phyloP scores from a whole-genome alignment of 116 monocot species.

The Trichopus zeylanicus region DNA sequence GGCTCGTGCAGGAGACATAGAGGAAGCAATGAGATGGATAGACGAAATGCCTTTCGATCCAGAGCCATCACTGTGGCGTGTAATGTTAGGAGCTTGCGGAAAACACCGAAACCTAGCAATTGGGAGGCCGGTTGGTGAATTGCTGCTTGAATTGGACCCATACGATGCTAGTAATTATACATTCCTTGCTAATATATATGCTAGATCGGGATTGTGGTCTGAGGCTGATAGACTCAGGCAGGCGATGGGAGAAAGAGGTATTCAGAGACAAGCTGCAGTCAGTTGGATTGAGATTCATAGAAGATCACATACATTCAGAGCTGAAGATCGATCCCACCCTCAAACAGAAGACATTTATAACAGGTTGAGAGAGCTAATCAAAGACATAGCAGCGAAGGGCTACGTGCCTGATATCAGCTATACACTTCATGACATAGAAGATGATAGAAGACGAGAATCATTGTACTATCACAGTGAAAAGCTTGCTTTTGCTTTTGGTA shows the following conservation, averaged over 20 bases:
- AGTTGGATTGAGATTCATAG: constrained; percentile 27
- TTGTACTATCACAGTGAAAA: constrained; percentile 26
- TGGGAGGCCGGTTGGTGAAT: constrained; percentile 14
- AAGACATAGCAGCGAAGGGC: constrained; percentile 8
- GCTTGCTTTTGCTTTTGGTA: constrained; percentile 23
- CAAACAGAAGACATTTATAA: constrained; percentile 18
- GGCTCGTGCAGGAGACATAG: constrained; percentile 21
- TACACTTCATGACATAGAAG: constrained; percentile 13
- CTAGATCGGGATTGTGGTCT: constrained; percentile 12
- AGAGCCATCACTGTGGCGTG: constrained; percentile 12
- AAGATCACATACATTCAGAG: constrained; percentile 22
- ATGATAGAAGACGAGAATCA: constrained; percentile 14
- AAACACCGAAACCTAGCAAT: constrained; percentile 19
- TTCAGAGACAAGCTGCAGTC: constrained; percentile 14
- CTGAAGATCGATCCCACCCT: constrained; percentile 28
- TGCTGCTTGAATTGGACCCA: constrained; percentile 21
- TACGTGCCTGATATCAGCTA: constrained; percentile 25
- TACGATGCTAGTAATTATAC: constrained; percentile 23
- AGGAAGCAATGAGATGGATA: constrained; percentile 15
- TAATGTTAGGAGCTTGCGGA: constrained; percentile 25
- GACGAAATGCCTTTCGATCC: constrained; percentile 18
- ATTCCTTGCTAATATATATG: constrained; percentile 20
- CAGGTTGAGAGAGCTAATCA: constrained; percentile 10
- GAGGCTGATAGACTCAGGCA: constrained; percentile 18
- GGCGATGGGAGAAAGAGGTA: constrained; percentile 17